Evolutionary conservation across 805 yeast genomes (phyloP).

Genomic region (Yarrowia alimentaria): DNA sequence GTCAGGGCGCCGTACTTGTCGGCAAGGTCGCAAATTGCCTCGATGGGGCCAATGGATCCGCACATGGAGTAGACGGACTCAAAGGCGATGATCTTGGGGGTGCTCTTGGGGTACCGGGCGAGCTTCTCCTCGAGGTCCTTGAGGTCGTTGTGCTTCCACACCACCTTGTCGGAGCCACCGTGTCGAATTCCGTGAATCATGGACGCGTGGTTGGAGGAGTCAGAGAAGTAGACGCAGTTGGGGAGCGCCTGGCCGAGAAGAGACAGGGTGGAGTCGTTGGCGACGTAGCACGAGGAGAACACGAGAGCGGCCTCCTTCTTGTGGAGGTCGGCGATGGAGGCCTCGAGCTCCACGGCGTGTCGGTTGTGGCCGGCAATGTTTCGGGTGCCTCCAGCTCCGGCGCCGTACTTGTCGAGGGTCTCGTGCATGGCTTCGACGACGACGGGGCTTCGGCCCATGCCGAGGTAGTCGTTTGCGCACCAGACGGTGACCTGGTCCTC

Average conservation of each 20-base stretch:
- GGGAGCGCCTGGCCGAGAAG: conserved; percentile 87
- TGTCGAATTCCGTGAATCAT: conserved; percentile 96
- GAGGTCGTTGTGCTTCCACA: conserved; percentile 89
- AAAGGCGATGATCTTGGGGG: conserved; percentile 94
- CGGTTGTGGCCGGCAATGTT: conserved; percentile 97
- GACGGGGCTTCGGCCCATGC: conserved; percentile 80
- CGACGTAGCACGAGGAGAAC: conserved; percentile 93
- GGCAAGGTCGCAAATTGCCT: conserved; percentile 89
- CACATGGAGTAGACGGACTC: conserved; percentile 98
- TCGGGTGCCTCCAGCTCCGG: conserved; percentile 99
- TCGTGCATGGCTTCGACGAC: conserved; percentile 74
- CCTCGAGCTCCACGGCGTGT: conserved; percentile 84
- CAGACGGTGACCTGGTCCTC: conserved; percentile 92
- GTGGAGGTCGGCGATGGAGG: conserved; percentile 84
- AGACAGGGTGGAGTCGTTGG: conserved; percentile 92
- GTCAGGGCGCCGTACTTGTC: conserved; percentile 97
- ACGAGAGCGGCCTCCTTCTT: conserved; percentile 94
- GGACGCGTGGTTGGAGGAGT: conserved; percentile 92
- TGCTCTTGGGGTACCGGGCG: conserved; percentile 75
- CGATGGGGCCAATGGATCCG: conserved; percentile 94
- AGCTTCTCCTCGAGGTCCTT: conserved; percentile 76
- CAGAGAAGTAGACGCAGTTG: conserved; percentile 87
- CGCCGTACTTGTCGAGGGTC: conserved; percentile 85
- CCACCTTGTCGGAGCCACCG: conserved; percentile 81
- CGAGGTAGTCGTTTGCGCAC: conserved; percentile 98